Conservation (phyloP, 208 protist species). For the Tritrichomonas foetus region DNA sequence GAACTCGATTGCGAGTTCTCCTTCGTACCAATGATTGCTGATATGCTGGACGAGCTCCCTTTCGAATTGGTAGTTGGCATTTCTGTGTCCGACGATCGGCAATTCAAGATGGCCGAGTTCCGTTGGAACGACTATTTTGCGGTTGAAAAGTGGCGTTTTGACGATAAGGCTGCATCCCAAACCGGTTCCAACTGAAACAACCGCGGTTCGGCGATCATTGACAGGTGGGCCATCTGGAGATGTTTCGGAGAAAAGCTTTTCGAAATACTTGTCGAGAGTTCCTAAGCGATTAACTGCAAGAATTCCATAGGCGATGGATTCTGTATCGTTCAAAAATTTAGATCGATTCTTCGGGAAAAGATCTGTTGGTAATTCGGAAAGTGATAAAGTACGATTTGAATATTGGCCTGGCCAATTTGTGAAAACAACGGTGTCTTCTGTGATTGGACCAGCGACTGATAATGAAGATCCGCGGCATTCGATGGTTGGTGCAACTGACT, state of each 20-base stretch:
- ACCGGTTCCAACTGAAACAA: not conserved
- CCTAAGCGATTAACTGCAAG: not conserved
- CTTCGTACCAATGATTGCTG: not conserved
- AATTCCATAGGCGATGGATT: not conserved
- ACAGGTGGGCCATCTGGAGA: not conserved
- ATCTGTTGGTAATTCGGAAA: not conserved
- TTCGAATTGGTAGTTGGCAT: not conserved
- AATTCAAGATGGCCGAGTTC: not conserved
- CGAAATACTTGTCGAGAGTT: not conserved
- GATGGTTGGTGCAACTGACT: not conserved
- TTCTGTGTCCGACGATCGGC: not conserved
- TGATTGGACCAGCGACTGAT: not conserved
- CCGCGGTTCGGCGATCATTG: not conserved
- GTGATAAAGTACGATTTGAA: not conserved
- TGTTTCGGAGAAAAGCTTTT: not conserved
- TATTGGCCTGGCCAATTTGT: not conserved
- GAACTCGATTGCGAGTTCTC: not conserved
- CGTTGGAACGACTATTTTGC: not conserved
- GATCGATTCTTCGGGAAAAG: not conserved
- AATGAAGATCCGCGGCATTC: not conserved
- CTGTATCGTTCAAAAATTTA: not conserved
- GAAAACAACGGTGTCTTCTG: not conserved
- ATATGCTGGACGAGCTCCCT: not conserved
- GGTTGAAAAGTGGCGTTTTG: not conserved
- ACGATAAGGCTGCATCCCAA: not conserved